Evolutionary conservation across 441 rosid species (phyloP).

Genomic region (Syzygium malaccense): DNA sequence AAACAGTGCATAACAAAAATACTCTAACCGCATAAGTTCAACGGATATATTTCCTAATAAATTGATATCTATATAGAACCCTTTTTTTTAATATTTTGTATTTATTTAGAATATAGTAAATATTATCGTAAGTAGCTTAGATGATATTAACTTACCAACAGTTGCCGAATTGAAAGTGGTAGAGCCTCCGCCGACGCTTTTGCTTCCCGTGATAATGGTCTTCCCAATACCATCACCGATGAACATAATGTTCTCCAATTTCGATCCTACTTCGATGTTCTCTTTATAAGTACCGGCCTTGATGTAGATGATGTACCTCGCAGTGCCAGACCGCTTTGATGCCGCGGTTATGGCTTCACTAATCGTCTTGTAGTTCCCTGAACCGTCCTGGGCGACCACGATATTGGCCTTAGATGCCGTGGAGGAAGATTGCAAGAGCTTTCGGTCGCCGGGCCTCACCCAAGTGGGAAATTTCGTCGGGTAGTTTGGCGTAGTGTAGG

Average conservation of each 20-base stretch:
- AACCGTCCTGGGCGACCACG: background rate
- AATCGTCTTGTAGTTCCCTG: background rate
- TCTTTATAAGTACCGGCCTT: background rate
- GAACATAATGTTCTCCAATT: background rate
- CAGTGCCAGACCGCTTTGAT: background rate
- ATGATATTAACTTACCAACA: background rate
- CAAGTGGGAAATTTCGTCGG: background rate
- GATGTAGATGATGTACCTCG: background rate
- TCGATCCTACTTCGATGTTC: background rate
- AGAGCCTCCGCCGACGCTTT: background rate
- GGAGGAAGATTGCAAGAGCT: constrained; percentile 5
- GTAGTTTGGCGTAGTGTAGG: background rate
- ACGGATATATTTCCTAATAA: background rate
- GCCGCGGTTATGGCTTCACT: background rate
- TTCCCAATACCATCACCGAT: background rate
- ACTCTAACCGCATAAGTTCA: background rate
- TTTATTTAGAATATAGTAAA: background rate
- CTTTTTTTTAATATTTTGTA: fast-evolving
- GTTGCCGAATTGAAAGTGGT: background rate
- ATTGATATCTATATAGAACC: background rate
- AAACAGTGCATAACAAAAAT: background rate
- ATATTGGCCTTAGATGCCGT: background rate
- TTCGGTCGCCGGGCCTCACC: background rate
- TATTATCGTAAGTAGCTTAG: background rate
- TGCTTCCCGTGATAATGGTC: background rate